Evolutionary conservation across 352 stramenopile genomes (phyloP), one percentile per base, ranked within the genome.

Genomic region (Pythium brachiatum): DNA sequence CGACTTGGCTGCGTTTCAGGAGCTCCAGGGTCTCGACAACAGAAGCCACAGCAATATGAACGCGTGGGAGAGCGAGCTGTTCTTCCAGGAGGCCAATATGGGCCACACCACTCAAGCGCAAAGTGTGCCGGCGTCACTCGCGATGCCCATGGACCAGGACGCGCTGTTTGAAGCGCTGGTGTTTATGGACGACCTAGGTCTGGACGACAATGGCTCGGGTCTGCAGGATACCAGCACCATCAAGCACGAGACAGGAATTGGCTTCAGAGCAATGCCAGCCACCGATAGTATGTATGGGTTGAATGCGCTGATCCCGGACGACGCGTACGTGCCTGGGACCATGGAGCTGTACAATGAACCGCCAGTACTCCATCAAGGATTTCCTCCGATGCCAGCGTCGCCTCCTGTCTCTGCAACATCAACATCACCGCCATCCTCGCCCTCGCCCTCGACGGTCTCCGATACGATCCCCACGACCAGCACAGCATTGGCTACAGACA

Each of bases 131-230:
- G 20, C 57, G 20, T 18, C 39, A 32, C 29, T 34, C 4, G 23
- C 36, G 15, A 25, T 56, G 5, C 31, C 53, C 26, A 51, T 62
- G 23, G 53, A 62, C 25, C 32, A 59, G 9, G 61, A 62, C 36
- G 48, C 61, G 36, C 48, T 69, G 38, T 29, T 64, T 9, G 62
- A 62, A 5, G 62, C 62, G 36, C 55, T 69, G 16, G 46, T 44
- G 46, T 69, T 69, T 20, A 57, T 69, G 46, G 62, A 64, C 21
- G 62, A 63, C 20, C 23, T 68, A 1, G 53, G 62, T 8, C 39
- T 58, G 5, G 53, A 56, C 43, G 34, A 8, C 15, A 25, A 15
- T n/a, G 41, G 29, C 16, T 41, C 9, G 26, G 16, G 25, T 12
- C 16, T 52, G 7, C 18, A 32, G 4, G 15, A 3, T 11, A 21